phyloP scores from a whole-genome alignment of 2,329 filamentous ascomycete species.

The Pleoardoris graminearum region DNA sequence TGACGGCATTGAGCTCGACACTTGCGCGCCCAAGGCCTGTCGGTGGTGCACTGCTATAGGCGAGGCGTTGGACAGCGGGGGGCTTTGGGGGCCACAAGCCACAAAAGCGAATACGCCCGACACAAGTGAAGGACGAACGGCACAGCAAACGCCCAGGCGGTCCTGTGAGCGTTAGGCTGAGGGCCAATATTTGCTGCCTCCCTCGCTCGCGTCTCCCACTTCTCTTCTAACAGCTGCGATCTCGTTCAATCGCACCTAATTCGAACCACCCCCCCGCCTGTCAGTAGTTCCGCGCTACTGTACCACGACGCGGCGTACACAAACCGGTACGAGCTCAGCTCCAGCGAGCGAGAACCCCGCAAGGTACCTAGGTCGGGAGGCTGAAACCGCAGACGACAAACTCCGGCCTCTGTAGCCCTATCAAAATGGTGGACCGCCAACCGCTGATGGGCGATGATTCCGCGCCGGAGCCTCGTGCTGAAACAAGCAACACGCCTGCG shows the following conservation, averaged over 20 bases:
- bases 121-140: neutral
- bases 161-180: conserved; percentile 4
- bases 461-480: conserved; percentile 25
- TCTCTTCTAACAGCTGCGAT: neutral
- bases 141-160: conserved; percentile 8
- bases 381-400: conserved; percentile 23
- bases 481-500: conserved; percentile 31
- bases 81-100: conserved; percentile 12
- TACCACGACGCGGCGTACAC: neutral
- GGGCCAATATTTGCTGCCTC: conserved; percentile 4
- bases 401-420: conserved; percentile 6
- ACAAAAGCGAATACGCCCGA: conserved; percentile 1
- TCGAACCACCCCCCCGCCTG: neutral
- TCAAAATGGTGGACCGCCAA: conserved; percentile 36
- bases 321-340: neutral
- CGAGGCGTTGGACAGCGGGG: neutral
- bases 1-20: neutral
- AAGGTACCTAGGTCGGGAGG: conserved; percentile 9
- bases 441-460: conserved; percentile 32
- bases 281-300: neutral
- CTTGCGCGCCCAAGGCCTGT: neutral
- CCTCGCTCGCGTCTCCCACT: neutral
- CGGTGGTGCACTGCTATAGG: neutral
- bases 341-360: neutral
- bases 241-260: neutral